Percentiles rank a stretch among this genome's conserved stretches.
Conservation (phyloP, 495 filamentous ascomycete species). For the Bacidia rubella region DNA sequence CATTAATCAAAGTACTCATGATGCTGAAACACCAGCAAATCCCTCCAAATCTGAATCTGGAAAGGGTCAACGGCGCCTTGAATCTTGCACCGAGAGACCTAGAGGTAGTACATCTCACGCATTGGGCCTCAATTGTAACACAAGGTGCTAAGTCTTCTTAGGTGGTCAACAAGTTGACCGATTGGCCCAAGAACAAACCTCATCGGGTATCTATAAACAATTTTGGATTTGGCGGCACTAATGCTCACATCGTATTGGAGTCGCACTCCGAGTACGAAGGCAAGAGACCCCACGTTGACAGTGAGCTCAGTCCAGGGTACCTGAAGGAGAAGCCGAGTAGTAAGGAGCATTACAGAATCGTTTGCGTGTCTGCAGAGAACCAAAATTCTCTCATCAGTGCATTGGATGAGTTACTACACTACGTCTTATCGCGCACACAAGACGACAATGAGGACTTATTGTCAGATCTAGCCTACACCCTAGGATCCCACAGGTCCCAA, state of each 20-base stretch:
- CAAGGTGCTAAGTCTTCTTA: neutral
- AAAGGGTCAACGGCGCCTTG: slow-evolving; percentile 26
- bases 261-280: neutral
- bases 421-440: neutral
- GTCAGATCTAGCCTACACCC: neutral
- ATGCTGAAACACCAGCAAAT: slow-evolving; percentile 31
- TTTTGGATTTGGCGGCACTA: neutral
- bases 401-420: neutral
- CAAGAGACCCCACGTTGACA: neutral
- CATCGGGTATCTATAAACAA: neutral
- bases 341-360: neutral
- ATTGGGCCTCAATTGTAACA: neutral
- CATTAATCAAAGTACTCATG: slow-evolving; percentile 36
- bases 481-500: neutral
- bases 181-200: neutral
- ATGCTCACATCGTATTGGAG: neutral
- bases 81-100: neutral
- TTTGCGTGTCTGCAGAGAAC: neutral
- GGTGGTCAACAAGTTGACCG: neutral
- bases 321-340: neutral
- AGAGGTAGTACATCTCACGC: neutral
- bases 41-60: slow-evolving; percentile 36
- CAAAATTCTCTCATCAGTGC: neutral
- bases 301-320: neutral
- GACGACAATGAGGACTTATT: neutral